phyloP scores from a whole-genome alignment of 2,329 filamentous ascomycete genomes.

The Torrubiella hemipterigena region DNA sequence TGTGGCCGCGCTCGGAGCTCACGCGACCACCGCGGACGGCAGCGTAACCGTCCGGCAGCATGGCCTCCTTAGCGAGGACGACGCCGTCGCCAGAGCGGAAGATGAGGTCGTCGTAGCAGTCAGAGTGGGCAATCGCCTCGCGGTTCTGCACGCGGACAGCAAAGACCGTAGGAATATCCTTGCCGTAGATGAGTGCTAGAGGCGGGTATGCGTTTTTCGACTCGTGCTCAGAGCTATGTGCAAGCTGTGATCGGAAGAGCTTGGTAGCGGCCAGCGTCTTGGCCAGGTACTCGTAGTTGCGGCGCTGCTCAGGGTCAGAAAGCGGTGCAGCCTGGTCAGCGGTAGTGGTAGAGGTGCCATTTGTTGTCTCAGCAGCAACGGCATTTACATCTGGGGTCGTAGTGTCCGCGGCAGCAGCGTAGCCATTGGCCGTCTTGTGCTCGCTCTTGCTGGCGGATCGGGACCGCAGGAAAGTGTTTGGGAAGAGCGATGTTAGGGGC shows the following conservation, averaged over 20 bases:
- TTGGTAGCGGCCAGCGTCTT: slow-evolving; percentile 62
- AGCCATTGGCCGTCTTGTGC: slow-evolving; percentile 27
- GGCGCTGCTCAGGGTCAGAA: slow-evolving; percentile 15
- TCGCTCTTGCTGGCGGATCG: slow-evolving; percentile 31
- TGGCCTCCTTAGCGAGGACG: slow-evolving; percentile 71
- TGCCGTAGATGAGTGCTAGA: slow-evolving; percentile 72
- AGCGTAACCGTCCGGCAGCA: slow-evolving; percentile 71
- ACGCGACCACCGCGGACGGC: slow-evolving; percentile 63
- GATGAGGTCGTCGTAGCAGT: slow-evolving; percentile 75
- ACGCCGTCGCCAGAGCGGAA: slow-evolving; percentile 87
- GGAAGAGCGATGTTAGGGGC: slow-evolving; percentile 36
- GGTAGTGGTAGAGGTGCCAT: slow-evolving; percentile 1
- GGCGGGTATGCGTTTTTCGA: slow-evolving; percentile 69
- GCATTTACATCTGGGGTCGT: slow-evolving; percentile 8
- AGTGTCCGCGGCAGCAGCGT: slow-evolving; percentile 9
- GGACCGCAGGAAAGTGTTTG: slow-evolving; percentile 27
- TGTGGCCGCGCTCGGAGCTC: slow-evolving; percentile 73
- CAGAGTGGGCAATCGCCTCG: slow-evolving; percentile 62
- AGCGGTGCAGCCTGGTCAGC: slow-evolving; percentile 6
- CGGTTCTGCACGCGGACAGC: slow-evolving; percentile 62
- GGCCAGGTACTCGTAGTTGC: slow-evolving; percentile 51
- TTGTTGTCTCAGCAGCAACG: too few species aligned
- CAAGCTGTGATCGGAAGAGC: slow-evolving; percentile 64
- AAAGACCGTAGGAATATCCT: slow-evolving; percentile 74
- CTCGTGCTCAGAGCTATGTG: slow-evolving; percentile 46